Evolutionary conservation across 805 yeast genomes (phyloP), one percentile per base, ranked within the genome.

Genomic region (Sugiyamaella smithiae): DNA sequence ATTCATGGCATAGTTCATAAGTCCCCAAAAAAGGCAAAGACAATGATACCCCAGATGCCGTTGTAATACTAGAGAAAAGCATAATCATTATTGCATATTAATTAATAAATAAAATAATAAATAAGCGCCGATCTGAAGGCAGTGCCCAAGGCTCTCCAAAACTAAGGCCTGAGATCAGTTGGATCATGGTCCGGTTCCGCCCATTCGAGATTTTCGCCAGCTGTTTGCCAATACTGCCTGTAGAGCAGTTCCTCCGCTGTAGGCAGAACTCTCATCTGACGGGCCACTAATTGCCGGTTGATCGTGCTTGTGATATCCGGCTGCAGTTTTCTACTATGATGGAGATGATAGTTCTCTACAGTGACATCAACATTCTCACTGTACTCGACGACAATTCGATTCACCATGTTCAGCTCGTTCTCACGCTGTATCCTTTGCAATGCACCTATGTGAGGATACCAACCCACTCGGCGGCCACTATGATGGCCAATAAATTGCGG

Each of bases 151-250:
- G n/a, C n/a, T n/a, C n/a, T n/a, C n/a, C n/a, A n/a, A n/a, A n/a
- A n/a, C n/a, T n/a, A n/a, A n/a, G n/a, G n/a, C n/a, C n/a, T n/a
- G n/a, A n/a, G 14, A 14, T 82, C 88, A 0, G 91, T 90, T 0
- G 96, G 96, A 62, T 88, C 96, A 59, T 84, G 85, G 62, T 87
- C 96, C 0, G 95, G 95, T 61, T 87, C 96, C 11, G 78, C 85
- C 96, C 96, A 87, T 52, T 81, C 85, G 60, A 84, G 85, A 9
- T 87, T 88, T 46, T 84, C 88, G 23, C 96, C 95, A 4, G 87
- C 87, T 29, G 85, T 76, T 61, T 84, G 78, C 96, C 96, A 87
- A 66, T 85, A 87, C 56, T 88, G 90, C 60, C 85, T 84, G 54
- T 86, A 60, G 68, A 80, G 72, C 43, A 77, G 61, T 51, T 85